phyloP scores from a whole-genome alignment of 495 filamentous ascomycete genomes.

The Neurospora terricola region DNA sequence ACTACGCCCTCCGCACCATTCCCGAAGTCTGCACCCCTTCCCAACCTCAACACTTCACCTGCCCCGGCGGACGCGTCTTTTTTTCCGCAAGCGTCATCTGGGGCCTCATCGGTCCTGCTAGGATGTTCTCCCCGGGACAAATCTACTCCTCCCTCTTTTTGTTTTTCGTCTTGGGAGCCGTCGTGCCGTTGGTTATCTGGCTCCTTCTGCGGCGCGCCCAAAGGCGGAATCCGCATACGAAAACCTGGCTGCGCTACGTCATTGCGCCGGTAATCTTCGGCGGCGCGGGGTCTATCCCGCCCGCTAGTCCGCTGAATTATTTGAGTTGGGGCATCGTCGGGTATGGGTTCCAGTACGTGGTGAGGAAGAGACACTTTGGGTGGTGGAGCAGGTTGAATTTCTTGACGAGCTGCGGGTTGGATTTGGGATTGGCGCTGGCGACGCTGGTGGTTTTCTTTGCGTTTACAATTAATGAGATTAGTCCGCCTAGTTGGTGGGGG shows the following conservation, averaged over 20 bases:
- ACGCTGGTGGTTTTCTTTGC: constrained; percentile 56
- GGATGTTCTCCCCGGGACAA: constrained; percentile 58
- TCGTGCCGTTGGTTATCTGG: constrained; percentile 48
- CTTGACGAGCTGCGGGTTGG: constrained; percentile 49
- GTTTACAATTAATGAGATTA: constrained; percentile 37
- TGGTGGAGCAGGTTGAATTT: constrained; percentile 65
- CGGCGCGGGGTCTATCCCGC: constrained; percentile 52
- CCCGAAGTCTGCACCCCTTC: constrained; percentile 49
- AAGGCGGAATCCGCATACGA: constrained; percentile 34
- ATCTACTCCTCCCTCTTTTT: constrained; percentile 55
- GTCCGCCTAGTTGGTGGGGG: constrained; percentile 46
- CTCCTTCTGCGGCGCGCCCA: constrained; percentile 25
- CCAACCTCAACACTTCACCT: constrained; percentile 55
- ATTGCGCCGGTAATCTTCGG: constrained; percentile 63
- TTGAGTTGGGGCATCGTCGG: constrained; percentile 60
- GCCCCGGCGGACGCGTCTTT: constrained; percentile 57
- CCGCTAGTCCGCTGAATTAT: constrained; percentile 60
- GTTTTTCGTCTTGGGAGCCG: constrained; percentile 54
- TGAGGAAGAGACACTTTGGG: constrained; percentile 45
- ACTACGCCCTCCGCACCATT: constrained; percentile 54
- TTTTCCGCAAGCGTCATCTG: constrained; percentile 61
- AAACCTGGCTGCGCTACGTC: constrained; percentile 42
- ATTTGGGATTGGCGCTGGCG: constrained; percentile 51
- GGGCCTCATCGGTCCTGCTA: constrained; percentile 57
- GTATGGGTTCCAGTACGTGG: constrained; percentile 51